Conservation (phyloP, 306 rosid species). For the Cucurbita argyrosperma region DNA sequence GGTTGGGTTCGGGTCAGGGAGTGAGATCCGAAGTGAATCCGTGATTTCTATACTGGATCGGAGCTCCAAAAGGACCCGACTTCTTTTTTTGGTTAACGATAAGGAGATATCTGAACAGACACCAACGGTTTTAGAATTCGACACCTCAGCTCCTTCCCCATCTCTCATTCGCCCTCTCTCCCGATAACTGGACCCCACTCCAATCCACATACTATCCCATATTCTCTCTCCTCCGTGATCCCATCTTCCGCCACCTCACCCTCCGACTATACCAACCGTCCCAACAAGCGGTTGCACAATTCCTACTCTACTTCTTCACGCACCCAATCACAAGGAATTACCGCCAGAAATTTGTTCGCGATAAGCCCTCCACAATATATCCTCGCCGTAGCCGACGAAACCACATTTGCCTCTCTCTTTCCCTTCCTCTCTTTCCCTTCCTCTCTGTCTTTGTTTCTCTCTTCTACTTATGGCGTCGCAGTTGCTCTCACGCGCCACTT, state of each 20-base stretch:
- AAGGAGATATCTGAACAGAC: conserved; percentile 11
- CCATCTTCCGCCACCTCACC: not conserved
- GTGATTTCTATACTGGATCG: too few species aligned
- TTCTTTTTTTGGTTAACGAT: conserved; percentile 7
- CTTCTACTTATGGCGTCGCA: conserved; percentile 61
- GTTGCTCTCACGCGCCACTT: conserved; percentile 70
- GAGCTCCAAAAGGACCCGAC: too few species aligned
- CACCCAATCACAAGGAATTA: not conserved
- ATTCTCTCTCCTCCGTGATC: not conserved
- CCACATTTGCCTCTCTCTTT: not conserved
- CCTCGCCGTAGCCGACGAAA: not conserved
- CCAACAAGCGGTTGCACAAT: not conserved
- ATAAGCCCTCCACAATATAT: conserved; percentile 9
- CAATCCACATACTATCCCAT: not conserved
- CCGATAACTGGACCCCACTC: conserved; percentile 43
- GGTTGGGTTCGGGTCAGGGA: too few species aligned
- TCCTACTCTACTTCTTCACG: not conserved
- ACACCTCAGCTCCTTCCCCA: conserved; percentile 14
- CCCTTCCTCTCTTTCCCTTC: not conserved
- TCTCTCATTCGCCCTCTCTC: conserved; percentile 22
- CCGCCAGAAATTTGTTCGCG: not conserved
- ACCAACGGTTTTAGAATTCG: not conserved
- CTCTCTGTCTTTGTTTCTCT: not conserved
- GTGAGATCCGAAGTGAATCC: too few species aligned
- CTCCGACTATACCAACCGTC: not conserved